A percentile compares a stretch with the other conserved stretches of the same genome.
Conservation (phyloP, 768 basidiomycete genomes). For the Krasilnikovozyma curviuscula region DNA sequence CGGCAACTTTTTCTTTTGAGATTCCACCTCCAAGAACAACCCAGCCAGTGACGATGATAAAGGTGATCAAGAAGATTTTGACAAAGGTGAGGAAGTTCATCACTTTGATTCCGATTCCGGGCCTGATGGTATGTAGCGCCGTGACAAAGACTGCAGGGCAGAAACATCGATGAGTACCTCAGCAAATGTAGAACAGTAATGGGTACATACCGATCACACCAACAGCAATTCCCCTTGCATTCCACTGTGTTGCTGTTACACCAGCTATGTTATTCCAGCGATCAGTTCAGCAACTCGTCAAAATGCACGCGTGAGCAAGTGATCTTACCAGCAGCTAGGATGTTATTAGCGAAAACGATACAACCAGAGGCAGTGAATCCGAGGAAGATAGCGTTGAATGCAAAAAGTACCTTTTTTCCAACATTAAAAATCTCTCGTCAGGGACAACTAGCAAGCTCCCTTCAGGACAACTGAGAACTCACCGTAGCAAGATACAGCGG, state of each 20-base stretch:
- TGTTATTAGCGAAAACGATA: not conserved
- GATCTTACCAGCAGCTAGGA: not conserved
- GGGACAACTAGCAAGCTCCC: no score
- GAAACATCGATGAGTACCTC: not conserved
- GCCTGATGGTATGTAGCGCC: constrained; percentile 26
- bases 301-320: no score
- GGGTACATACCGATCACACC: not conserved
- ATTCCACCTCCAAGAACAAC: not conserved
- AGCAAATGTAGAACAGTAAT: not conserved
- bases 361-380: constrained; percentile 31
- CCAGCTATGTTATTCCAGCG: no score
- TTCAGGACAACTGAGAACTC: no score
- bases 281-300: no score
- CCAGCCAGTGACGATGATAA: not conserved
- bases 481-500: constrained; percentile 35
- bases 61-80: not conserved
- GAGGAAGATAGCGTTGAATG: constrained; percentile 36
- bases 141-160: constrained; percentile 27
- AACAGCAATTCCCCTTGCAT: not conserved
- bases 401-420: constrained; percentile 36
- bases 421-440: no score
- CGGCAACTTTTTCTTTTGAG: constrained; percentile 9
- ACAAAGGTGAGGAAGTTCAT: not conserved
- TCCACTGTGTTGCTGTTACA: not conserved
- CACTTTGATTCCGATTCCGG: not conserved